Base-by-base conservation (phyloP, 768 basidiomycete species). In the Mycena rebaudengoi region DNA sequence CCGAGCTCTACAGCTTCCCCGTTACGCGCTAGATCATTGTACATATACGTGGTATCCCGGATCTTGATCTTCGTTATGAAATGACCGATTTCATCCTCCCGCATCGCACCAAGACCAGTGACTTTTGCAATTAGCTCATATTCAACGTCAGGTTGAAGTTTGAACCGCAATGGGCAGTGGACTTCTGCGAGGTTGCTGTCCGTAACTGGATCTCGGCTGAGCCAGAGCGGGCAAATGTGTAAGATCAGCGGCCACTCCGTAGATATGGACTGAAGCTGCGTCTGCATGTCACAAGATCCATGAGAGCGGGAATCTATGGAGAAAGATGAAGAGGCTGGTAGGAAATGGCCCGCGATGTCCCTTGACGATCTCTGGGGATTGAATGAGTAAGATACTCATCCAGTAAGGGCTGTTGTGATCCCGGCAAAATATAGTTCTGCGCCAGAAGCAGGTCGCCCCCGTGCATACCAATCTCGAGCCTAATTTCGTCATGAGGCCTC, bases 181-280 rank as follows among this genome's bases (percentile, higher is more conserved):
- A 49, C 6, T 2, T 29, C n/a, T 6, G 26, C n/a, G 11, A 58
- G 16, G 1, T 21, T n/a, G 4, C 20, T 20, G n/a, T 55, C 30
- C 14, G 29, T 2, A 1, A 16, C 33, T 2, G 43, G 18, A 12
- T 35, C 14, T 23, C 29, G 21, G 10, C 3, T 35, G 25, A 16
- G 44, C 26, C 41, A 44, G 14, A 55, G 18, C 10, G 55, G 55
- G 33, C 46, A 23, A n/a, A 57, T 26, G 16, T 44, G 43, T 2
- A 57, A 33, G 12, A 57, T 3, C 1, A 57, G 44, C 21, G 55
- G 55, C 55, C 55, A 57, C 20, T 57, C 55, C 0, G 56, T 57
- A 20, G 44, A 46, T 26, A 57, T 29, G 4, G 56, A 48, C 4
- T 20, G 33, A n/a, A 48, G 28, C 4, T 11, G 6, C 0, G 33